Conservation (phyloP, 495 filamentous ascomycete species). For the Ascodesmis nigricans region DNA sequence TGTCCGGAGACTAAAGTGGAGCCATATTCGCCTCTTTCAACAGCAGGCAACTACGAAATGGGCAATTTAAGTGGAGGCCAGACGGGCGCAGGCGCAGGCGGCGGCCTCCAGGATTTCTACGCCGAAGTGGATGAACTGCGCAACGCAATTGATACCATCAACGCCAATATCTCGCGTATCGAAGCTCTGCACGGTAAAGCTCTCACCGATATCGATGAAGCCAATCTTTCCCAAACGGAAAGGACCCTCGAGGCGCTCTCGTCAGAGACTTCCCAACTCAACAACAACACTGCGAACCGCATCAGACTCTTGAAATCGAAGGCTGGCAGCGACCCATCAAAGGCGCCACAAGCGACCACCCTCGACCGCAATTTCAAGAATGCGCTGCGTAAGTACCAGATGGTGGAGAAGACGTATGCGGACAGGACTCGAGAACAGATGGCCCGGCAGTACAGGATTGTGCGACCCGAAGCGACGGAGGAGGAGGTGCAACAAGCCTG, state of each 20-base stretch:
- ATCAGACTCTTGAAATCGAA: conserved; percentile 60
- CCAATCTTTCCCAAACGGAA: conserved; percentile 29
- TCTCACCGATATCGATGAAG: conserved; percentile 37
- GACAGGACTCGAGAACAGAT: conserved; percentile 60
- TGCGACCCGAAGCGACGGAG: conserved; percentile 62
- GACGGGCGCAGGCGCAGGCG: conserved; percentile 29
- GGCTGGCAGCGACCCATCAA: conserved; percentile 46
- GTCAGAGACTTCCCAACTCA: conserved; percentile 56
- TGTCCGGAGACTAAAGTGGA: conserved; percentile 18
- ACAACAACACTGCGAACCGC: conserved; percentile 48
- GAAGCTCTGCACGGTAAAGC: conserved; percentile 34
- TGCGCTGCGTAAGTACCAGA: conserved; percentile 60
- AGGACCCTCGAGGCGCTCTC: conserved; percentile 36
- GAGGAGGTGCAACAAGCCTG: conserved; percentile 57
- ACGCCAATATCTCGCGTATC: conserved; percentile 39
- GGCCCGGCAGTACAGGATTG: conserved; percentile 73
- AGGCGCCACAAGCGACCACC: conserved; percentile 54
- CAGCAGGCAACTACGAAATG: conserved; percentile 26
- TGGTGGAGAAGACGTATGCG: conserved; percentile 50
- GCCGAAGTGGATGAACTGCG: conserved; percentile 63
- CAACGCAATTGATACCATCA: conserved; percentile 51
- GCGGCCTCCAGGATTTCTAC: conserved; percentile 35
- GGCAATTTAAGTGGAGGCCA: conserved; percentile 28
- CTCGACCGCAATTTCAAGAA: conserved; percentile 56
- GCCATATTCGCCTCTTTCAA: conserved; percentile 21